Conservation (phyloP, 2,329 filamentous ascomycete genomes). For the Colletotrichum sp. region DNA sequence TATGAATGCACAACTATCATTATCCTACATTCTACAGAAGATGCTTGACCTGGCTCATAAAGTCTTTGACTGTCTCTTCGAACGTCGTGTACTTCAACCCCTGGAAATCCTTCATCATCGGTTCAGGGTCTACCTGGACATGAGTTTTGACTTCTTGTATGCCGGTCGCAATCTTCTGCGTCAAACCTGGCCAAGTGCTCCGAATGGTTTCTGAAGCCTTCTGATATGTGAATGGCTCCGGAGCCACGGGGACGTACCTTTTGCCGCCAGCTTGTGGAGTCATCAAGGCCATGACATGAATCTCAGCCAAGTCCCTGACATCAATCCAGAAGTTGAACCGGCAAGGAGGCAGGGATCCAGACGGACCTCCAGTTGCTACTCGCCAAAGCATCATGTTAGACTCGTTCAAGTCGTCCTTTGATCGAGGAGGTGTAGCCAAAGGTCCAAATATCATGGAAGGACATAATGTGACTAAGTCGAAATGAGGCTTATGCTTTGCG, state of each 20-base stretch:
- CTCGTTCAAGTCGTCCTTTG: not conserved
- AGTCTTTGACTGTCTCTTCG: not conserved
- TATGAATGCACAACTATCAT: not conserved
- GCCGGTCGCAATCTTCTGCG: not conserved
- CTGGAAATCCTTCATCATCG: not conserved
- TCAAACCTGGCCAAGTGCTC: not conserved
- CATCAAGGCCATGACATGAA: not conserved
- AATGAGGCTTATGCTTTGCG: not conserved
- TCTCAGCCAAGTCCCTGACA: not conserved
- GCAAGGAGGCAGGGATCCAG: not conserved
- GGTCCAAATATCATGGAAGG: not conserved
- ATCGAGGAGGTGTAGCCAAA: not conserved
- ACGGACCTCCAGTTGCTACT: not conserved
- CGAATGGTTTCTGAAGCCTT: not conserved
- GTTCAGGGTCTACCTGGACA: not conserved
- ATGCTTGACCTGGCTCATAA: not conserved
- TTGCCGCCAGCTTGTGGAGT: not conserved
- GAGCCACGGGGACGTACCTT: not conserved
- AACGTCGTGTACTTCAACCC: not conserved
- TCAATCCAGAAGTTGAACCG: not conserved
- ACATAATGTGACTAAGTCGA: not conserved
- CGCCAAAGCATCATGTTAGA: not conserved
- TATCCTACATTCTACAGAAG: not conserved
- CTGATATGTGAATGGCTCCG: not conserved
- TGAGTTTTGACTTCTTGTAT: not conserved